phyloP scores from a whole-genome alignment of 345 rosid species.

The Euphorbia pulcherrima region DNA sequence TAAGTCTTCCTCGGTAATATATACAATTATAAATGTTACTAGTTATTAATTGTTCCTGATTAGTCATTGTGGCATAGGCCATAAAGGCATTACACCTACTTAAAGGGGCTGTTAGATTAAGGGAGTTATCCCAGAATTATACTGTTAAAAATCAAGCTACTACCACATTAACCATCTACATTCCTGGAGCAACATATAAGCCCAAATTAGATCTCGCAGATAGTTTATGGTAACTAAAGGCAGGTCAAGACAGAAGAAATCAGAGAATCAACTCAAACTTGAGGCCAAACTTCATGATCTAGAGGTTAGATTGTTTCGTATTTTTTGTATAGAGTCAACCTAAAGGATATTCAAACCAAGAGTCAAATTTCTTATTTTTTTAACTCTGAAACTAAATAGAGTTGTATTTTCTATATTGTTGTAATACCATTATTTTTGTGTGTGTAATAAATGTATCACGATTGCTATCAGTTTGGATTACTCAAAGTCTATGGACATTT shows the following conservation, averaged over 20 bases:
- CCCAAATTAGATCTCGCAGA: constrained; percentile 67
- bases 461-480: too few relatives aligned
- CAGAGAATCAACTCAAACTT: constrained; percentile 87
- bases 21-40: background rate
- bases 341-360: too few relatives aligned
- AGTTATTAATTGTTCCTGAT: background rate
- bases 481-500: too few relatives aligned
- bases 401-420: too few relatives aligned
- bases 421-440: too few relatives aligned
- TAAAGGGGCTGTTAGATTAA: constrained; percentile 59
- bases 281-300: constrained; percentile 88
- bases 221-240: constrained; percentile 75
- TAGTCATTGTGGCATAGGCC: constrained; percentile 46
- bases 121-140: constrained; percentile 37
- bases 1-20: background rate
- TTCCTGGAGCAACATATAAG: constrained; percentile 78
- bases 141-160: constrained; percentile 62
- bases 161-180: constrained; percentile 62
- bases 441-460: too few relatives aligned
- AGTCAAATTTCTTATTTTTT: too few relatives aligned
- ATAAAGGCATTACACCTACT: constrained; percentile 59
- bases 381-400: too few relatives aligned
- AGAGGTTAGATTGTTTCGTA: constrained; percentile 43
- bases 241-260: constrained; percentile 62
- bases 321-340: background rate